Evolutionary conservation across 1,139 yeast species (phyloP).

Genomic region (Taphrina deformans): DNA sequence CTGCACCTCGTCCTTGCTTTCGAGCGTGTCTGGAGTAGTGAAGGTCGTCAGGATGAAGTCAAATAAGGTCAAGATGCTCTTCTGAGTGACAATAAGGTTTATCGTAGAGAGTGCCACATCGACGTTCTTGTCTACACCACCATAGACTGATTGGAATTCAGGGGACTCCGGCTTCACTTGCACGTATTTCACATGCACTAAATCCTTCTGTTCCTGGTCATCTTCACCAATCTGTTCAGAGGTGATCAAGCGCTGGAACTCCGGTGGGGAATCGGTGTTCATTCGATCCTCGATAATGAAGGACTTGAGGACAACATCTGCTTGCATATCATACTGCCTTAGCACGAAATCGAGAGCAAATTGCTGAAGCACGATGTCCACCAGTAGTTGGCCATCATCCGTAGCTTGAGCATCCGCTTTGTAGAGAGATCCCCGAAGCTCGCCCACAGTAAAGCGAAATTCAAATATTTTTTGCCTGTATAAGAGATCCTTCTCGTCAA

Average conservation of each 20-base stretch:
- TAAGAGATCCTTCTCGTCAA: conserved; percentile 37
- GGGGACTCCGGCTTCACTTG: conserved; percentile 62
- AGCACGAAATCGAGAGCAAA: conserved; percentile 62
- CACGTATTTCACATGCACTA: conserved; percentile 63
- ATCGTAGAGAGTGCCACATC: conserved; percentile 77
- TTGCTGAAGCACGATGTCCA: conserved; percentile 69
- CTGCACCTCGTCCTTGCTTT: background rate
- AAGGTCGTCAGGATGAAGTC: conserved; percentile 85
- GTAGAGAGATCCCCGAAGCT: conserved; percentile 62
- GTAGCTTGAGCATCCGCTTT: conserved; percentile 53
- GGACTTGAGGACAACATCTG: conserved; percentile 64
- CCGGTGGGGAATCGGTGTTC: conserved; percentile 62
- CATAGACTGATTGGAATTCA: conserved; percentile 50
- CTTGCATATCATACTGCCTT: conserved; percentile 62
- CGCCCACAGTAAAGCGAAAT: conserved; percentile 65
- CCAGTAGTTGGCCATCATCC: conserved; percentile 55
- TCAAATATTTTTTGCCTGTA: conserved; percentile 64
- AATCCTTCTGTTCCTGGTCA: conserved; percentile 48
- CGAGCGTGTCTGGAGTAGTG: conserved; percentile 50
- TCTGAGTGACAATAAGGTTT: conserved; percentile 72
- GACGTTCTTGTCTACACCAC: conserved; percentile 76
- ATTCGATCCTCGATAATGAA: conserved; percentile 73
- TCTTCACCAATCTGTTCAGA: conserved; percentile 56
- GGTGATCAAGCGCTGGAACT: conserved; percentile 68
- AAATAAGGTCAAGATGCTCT: conserved; percentile 71